Percentiles rank a stretch among this genome's conserved stretches.
Conservation (phyloP, 2,329 filamentous ascomycete species). For the Alternaria gansuensis region DNA sequence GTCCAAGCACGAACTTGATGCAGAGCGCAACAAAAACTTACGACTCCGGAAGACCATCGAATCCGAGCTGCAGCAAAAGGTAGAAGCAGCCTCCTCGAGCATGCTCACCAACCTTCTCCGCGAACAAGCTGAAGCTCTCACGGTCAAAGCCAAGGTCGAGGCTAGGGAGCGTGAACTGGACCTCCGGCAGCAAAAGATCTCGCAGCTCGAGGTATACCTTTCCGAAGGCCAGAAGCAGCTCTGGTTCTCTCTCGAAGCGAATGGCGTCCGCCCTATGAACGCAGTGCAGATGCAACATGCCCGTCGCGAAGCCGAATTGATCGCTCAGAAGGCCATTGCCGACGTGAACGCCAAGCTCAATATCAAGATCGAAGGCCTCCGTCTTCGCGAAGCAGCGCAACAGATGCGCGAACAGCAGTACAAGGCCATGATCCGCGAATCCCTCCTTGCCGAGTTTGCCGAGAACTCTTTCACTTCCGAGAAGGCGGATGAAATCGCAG, state of each 20-base stretch:
- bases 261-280: constrained; percentile 20
- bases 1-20: constrained; percentile 23
- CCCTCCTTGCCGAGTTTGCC: constrained; percentile 19
- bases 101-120: constrained; percentile 25
- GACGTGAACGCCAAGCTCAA: constrained; percentile 19
- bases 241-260: constrained; percentile 19
- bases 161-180: constrained; percentile 24
- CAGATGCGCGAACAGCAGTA: constrained; percentile 34
- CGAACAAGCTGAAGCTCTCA: constrained; percentile 26
- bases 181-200: constrained; percentile 24
- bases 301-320: constrained; percentile 18
- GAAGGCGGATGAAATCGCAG: constrained; percentile 8
- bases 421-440: constrained; percentile 18
- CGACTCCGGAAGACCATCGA: constrained; percentile 20
- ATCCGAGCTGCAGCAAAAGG: constrained; percentile 18
- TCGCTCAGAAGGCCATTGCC: constrained; percentile 2
- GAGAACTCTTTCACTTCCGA: background rate
- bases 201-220: constrained; percentile 33
- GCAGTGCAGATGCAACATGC: constrained; percentile 17
- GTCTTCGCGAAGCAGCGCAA: constrained; percentile 25
- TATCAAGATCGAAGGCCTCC: constrained; percentile 18
- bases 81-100: constrained; percentile 20
- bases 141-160: constrained; percentile 16
- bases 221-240: constrained; percentile 37
- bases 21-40: constrained; percentile 24